These are phyloP conservation scores for Chlorella sp. DNA, from an alignment of 139 green algal genomes.

Conservation along the genomic window DNA sequence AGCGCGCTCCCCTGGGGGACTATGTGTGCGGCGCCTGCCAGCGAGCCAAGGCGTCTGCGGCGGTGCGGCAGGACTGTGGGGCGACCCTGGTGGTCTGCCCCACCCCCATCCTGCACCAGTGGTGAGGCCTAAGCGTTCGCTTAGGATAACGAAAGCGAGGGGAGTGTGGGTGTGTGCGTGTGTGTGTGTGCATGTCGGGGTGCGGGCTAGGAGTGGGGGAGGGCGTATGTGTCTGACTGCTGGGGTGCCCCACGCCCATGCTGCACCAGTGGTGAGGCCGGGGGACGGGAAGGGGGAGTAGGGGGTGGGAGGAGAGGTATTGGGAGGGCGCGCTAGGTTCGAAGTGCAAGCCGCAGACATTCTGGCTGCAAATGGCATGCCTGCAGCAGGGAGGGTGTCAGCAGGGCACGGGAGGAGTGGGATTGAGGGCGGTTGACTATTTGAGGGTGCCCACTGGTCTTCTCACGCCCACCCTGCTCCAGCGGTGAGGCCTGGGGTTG, in stretches of 20 bases:
- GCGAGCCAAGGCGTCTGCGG: constrained; percentile 31
- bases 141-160: too few relatives aligned
- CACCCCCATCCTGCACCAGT: constrained; percentile 88
- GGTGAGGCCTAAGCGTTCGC: constrained; percentile 53
- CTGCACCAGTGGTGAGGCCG: constrained; percentile 83
- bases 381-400: too few relatives aligned
- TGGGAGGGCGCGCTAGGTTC: too few relatives aligned
- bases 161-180: constrained; percentile 44
- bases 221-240: constrained; percentile 69
- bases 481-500: constrained; percentile 69
- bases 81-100: constrained; percentile 94
- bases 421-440: too few relatives aligned
- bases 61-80: constrained; percentile 57
- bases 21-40: constrained; percentile 67
- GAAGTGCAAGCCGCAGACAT: too few relatives aligned
- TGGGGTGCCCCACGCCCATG: constrained; percentile 90
- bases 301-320: too few relatives aligned
- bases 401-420: too few relatives aligned
- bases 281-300: neutral
- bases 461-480: constrained; percentile 85
- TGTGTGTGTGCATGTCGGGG: constrained; percentile 62
- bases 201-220: constrained; percentile 48
- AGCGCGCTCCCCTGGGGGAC: constrained; percentile 19
- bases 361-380: too few relatives aligned
- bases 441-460: too few relatives aligned